Evolutionary conservation across 106 monocot genomes (phyloP).

Genomic region (Iris macrosiphon): DNA sequence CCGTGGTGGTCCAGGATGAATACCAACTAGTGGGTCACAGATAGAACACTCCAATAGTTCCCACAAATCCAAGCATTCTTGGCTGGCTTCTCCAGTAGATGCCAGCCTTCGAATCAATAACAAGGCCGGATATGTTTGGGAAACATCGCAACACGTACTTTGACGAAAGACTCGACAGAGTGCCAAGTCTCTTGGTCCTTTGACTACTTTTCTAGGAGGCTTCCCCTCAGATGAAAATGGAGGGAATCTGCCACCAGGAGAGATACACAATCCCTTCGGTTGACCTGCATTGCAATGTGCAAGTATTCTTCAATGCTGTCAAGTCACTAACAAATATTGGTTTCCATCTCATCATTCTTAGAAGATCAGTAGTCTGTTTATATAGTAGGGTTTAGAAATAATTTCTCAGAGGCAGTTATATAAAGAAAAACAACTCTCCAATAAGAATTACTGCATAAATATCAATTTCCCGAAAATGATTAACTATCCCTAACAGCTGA

Average conservation of each 20-base stretch:
- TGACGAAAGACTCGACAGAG: constrained; percentile 81
- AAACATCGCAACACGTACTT: constrained; percentile 87
- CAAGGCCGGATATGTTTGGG: constrained; percentile 78
- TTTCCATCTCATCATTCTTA: too few species aligned
- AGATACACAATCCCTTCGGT: constrained; percentile 54
- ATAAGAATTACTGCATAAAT: too few species aligned
- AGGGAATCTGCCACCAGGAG: constrained; percentile 87
- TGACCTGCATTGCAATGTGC: constrained; percentile 32
- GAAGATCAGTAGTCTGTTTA: too few species aligned
- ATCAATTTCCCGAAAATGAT: too few species aligned
- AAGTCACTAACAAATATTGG: too few species aligned
- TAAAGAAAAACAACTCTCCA: too few species aligned
- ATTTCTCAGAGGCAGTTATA: too few species aligned
- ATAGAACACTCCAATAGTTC: constrained; percentile 92
- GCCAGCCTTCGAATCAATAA: constrained; percentile 69
- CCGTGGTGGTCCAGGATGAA: constrained; percentile 59
- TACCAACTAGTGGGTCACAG: constrained; percentile 78
- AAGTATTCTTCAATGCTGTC: too few species aligned
- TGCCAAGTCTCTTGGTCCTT: constrained; percentile 67
- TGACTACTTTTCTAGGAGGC: constrained; percentile 55
- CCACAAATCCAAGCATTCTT: constrained; percentile 86
- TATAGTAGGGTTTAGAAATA: too few species aligned
- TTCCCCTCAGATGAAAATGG: constrained; percentile 74
- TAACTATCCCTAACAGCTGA: too few species aligned
- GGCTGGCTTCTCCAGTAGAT: constrained; percentile 68